These are phyloP conservation scores for Vigna unguiculata DNA, from an alignment of 306 rosid species.

Conservation along the genomic window DNA sequence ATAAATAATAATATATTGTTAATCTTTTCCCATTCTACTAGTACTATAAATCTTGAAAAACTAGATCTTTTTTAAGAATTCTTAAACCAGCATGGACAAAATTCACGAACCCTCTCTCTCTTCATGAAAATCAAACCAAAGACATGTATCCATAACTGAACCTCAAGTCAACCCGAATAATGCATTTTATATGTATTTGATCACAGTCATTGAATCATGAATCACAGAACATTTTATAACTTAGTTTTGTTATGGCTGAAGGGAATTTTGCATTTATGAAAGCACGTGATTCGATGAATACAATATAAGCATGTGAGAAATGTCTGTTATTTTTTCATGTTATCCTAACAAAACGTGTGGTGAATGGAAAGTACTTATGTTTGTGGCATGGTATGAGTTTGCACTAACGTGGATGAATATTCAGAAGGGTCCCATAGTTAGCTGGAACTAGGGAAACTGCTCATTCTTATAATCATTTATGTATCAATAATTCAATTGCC, in stretches of 20 bases:
- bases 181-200: no score
- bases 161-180: no score
- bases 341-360: not conserved
- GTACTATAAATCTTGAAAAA: no score
- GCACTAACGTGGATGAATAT: not conserved
- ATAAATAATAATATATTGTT: no score
- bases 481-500: not conserved
- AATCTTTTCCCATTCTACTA: no score
- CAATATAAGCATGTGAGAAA: not conserved
- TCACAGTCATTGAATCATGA: no score
- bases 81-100: no score
- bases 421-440: constrained; percentile 28
- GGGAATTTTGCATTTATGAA: not conserved
- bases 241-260: not conserved
- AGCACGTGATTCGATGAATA: constrained; percentile 3
- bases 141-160: no score
- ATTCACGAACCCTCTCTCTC: no score
- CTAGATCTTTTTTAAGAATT: no score
- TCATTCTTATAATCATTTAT: not conserved
- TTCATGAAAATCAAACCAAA: no score
- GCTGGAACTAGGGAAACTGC: constrained; percentile 19
- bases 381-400: not conserved
- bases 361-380: not conserved
- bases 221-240: not conserved
- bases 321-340: not conserved